Evolutionary conservation across 202 grass and related monocot genomes (phyloP), one percentile per base, ranked within the genome.

Genomic region (Dendrocalamus latiflorus): DNA sequence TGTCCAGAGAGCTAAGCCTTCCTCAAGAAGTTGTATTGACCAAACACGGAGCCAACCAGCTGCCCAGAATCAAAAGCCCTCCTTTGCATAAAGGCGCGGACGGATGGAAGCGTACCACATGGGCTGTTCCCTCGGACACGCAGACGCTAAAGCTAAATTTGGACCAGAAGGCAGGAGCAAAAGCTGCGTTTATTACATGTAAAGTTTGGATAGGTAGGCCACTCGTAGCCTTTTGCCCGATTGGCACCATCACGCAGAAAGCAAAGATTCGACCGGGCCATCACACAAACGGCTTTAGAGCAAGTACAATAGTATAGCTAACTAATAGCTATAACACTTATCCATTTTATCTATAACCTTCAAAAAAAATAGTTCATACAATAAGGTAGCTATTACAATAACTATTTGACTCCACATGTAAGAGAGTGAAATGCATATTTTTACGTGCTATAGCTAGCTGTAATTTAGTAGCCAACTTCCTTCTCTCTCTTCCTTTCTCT

Each of bases 201-300:
- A 82, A 64, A n/a, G 58, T 67, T 58, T 25, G 59, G 83, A 36
- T 89, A 61, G 66, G 78, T 44, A 74, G 62, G 80, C 58, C 76
- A 62, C 20, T 9, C 3, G 8, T 16, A 9, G 37, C 7, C 65
- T 81, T 81, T 81, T 30, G 53, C 9, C 68, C 68, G 81, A 78
- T 65, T 77, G n/a, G 87, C 77, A 73, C 65, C 78, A 78, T 86
- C 88, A 57, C 21, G 41, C 65, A 14, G 15, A 78, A 89, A 86
- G 73, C 67, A 61, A 18, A 75, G 87, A 86, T 36, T 36, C 34
- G 34, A 5, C 34, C 0, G 34, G 34, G 5, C 34, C 34, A 5
- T 6, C 5, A 4, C 3, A 33, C 34, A 36, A 36, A 5, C 34
- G 0, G 4, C 34, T 36, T 5, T 36, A n/a, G n/a, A n/a, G n/a